Evolutionary conservation across 2,329 filamentous ascomycete genomes (phyloP), one percentile per base, ranked within the genome.

Genomic region (Penicillium sp.): DNA sequence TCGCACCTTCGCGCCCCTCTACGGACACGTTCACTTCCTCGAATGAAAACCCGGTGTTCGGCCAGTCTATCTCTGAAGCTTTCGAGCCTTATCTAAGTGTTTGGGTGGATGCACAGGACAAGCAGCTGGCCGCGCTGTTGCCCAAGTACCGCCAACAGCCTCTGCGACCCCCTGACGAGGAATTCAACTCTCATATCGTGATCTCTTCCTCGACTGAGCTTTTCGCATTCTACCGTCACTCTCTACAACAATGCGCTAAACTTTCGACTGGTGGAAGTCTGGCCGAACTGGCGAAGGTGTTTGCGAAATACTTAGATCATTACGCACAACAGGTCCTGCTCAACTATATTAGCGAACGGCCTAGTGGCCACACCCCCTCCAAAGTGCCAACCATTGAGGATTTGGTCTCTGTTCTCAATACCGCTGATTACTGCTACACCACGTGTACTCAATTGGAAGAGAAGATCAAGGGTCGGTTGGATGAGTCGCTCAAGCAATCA

Each of bases 61-160:
- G 91, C 59, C 92, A 96, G 59, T 89, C 92, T 4, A 97, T 99
- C 63, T 98, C 95, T 0, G 92, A 96, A 65, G 95, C 95, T 0
- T 99, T 99, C 73, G 95, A 98, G 78, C 95, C 95, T 1, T 99
- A 98, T 76, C 85, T 99, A 67, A 97, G 92, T 74, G 82, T 99
- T 4, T 99, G 95, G 95, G 93, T 99, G 1, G 94, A 98, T 63
- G 94, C 92, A 10, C 95, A 98, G 77, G 94, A 97, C 78, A 94
- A 89, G 70, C 90, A 96, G 71, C 83, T 98, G 61, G 90, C 92
- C 6, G 79, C 83, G 8, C 88, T 98, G 79, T 91, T 99, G 66
- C 93, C 93, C 0, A 92, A 88, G 75, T 98, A 98, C 78, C 91
- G 91, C 67, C 86, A 85, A 62, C 92, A 97, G 69, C 90, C 92